These are phyloP conservation scores for Fraxinus angustifolia DNA, from an alignment of 305 asterid species.

Conservation along the genomic window DNA sequence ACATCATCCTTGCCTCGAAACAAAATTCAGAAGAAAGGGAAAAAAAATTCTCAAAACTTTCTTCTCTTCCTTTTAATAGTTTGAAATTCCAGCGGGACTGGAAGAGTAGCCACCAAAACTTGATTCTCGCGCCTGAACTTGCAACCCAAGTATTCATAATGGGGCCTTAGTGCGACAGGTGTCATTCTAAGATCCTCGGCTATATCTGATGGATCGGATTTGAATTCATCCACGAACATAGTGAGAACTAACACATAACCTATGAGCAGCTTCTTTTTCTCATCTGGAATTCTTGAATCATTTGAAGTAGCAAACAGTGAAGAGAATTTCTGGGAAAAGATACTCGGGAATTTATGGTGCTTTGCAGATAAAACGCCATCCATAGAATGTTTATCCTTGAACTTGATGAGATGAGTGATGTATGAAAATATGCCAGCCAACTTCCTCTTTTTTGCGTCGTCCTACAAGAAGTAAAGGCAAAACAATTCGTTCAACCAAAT, in stretches of 20 bases:
- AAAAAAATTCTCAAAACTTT: conserved; percentile 8
- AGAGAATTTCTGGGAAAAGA: conserved; percentile 60
- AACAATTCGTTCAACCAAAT: neutral
- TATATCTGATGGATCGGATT: conserved; percentile 59
- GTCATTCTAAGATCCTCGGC: conserved; percentile 73
- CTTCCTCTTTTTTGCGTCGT: conserved; percentile 41
- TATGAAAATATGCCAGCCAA: conserved; percentile 70
- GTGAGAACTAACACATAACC: conserved; percentile 77
- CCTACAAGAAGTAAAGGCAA: conserved; percentile 34
- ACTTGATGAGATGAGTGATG: conserved; percentile 76
- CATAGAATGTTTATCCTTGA: conserved; percentile 74
- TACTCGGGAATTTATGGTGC: conserved; percentile 59
- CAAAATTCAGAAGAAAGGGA: neutral
- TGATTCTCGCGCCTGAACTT: conserved; percentile 53
- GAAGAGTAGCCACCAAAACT: conserved; percentile 51
- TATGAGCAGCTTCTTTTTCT: conserved; percentile 54
- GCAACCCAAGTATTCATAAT: conserved; percentile 73
- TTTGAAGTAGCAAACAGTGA: conserved; percentile 49
- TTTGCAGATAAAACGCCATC: conserved; percentile 68
- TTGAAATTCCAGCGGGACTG: conserved; percentile 59
- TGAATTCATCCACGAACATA: conserved; percentile 63
- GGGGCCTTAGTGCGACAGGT: conserved; percentile 33
- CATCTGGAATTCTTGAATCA: conserved; percentile 45
- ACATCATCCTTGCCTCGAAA: neutral
- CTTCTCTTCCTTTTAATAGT: conserved; percentile 38